Base-by-base conservation (phyloP, 768 basidiomycete genomes). In the Trametes punicea region DNA sequence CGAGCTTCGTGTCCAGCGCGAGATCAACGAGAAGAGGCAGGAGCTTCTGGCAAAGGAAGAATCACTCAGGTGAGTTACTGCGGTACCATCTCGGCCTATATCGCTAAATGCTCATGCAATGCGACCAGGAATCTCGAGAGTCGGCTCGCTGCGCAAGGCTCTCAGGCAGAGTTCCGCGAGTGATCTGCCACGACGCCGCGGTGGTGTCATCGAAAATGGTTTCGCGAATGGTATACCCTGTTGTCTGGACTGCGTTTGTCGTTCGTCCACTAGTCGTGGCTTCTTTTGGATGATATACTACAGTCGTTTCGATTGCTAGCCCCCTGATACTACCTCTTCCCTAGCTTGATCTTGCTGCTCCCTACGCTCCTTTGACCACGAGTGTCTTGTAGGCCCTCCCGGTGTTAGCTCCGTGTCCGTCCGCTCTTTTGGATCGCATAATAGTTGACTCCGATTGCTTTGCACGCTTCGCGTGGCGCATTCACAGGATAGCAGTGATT, bases 1-100 rank as follows among this genome's bases (percentile, higher is more conserved):
- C 72, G 97, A 99, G 72, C 82, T 98, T 72, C 95, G 93, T 72
- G 93, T 98, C 26, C 95, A 98, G 73, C 83, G 97, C 46, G 97
- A 99, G 78, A 93, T 99, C 73, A 92, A 90, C 69, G 91, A 98
- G 78, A 95, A 96, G 77, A 81, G 94, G 67, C 96, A 98, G 70
- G 96, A 98, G 69, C 75, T 98, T 59, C 75, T 97, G 66, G 97
- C 96, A 36, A 97, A 96, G 71, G 96, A 97, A 71, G 95, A 97
- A 72, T 90, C 90, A 40, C 88, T 93, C 65, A 83, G 89, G 88
- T 90, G 58, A 50, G 81, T 57, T 8, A 33, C 27, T 38, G 40
- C 50, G 55, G 51, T 57, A 55, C 20, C 55, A 42, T 23, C 36
- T 36, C 29, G 36, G 61, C 30, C 25, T 31, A 27, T 30, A 21